Evolutionary conservation across 2,329 filamentous ascomycete genomes (phyloP), one percentile per base, ranked within the genome.

Genomic region (Chaetomium sp.): DNA sequence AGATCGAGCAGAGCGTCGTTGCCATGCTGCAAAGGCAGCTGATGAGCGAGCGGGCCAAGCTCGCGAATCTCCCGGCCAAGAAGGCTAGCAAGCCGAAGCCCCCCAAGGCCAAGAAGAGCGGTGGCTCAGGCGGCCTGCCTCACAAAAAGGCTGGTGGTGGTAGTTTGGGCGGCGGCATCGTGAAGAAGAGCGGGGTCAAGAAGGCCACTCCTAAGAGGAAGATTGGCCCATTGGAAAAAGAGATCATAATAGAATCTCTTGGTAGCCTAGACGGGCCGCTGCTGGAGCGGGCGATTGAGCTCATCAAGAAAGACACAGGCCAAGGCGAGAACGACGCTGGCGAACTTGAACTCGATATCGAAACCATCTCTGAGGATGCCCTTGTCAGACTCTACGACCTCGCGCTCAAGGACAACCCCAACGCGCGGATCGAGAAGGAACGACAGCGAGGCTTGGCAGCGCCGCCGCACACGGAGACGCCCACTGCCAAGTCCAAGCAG

Each of bases 231-330:
- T 83, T 89, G 3, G 93, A 99, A 78, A 98, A 98, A 81, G 92
- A 95, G 64, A 87, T 93, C 69, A 96, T 99, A 64, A 94, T 92
- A 1, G 89, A 90, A 65, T 90, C 91, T 16, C 95, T 97, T 68
- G 90, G 89, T 71, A 88, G 89, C 67, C 86, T 98, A 64, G 88
- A 93, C 21, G 89, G 90, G 57, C 82, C 83, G n/a, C 88, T 92
- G 70, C 90, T 97, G 73, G 85, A 89, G 57, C 87, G 87, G 70
- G 92, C 94, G 0, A 91, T 97, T 35, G 87, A 90, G 65, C 93
- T 98, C 67, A 98, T 99, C 74, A 92, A 96, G 75, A 87, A 87
- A 69, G 94, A 96, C 70, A 96, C 80, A 77, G 91, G 81, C 80
- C 91, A 79, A 82, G 90, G 68, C 16, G 85, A 87, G 74, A 86